A percentile compares a stretch with the other conserved stretches of the same genome.
These are phyloP conservation scores for Alnus glutinosa DNA, from an alignment of 306 rosid genomes.

Conservation along the genomic window DNA sequence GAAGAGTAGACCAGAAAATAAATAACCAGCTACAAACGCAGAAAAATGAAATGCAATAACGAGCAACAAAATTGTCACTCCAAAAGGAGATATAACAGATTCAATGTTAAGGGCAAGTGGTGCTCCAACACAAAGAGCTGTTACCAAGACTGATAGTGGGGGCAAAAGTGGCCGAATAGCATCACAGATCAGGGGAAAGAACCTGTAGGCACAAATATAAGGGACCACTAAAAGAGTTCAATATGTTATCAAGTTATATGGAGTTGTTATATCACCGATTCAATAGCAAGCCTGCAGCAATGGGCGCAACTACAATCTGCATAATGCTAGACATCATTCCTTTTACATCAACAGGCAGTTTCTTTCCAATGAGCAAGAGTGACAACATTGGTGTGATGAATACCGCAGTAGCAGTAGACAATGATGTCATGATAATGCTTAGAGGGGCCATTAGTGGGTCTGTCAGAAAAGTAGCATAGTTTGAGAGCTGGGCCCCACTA, in stretches of 20 bases:
- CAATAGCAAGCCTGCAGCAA: slow-evolving; percentile 78
- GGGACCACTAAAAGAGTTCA: slow-evolving; percentile 20
- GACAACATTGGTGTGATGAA: slow-evolving; percentile 79
- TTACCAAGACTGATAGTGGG: slow-evolving; percentile 78
- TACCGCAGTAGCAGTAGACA: slow-evolving; percentile 94
- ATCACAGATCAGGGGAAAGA: slow-evolving; percentile 67
- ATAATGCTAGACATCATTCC: slow-evolving; percentile 93
- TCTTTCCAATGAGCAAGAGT: slow-evolving; percentile 86
- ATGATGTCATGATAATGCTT: slow-evolving; percentile 92
- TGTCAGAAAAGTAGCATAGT: slow-evolving; percentile 84
- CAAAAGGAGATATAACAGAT: slow-evolving; percentile 76
- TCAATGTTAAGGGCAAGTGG: slow-evolving; percentile 85
- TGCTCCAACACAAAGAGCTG: slow-evolving; percentile 92
- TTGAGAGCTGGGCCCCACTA: slow-evolving; percentile 97
- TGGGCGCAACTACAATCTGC: slow-evolving; percentile 88
- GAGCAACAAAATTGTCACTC: slow-evolving; percentile 58
- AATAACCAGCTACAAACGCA: slow-evolving; percentile 76
- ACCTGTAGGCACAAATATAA: slow-evolving; percentile 48
- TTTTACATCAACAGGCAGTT: slow-evolving; percentile 87
- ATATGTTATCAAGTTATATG: slow-evolving; percentile 11
- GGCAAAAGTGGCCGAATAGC: slow-evolving; percentile 82
- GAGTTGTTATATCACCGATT: slow-evolving; percentile 55
- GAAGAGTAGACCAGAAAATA: slow-evolving; percentile 65
- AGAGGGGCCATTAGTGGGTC: slow-evolving; percentile 89
- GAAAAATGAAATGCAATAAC: slow-evolving; percentile 69